phyloP scores from a whole-genome alignment of 345 rosid species.

The Melaleuca alternifolia region DNA sequence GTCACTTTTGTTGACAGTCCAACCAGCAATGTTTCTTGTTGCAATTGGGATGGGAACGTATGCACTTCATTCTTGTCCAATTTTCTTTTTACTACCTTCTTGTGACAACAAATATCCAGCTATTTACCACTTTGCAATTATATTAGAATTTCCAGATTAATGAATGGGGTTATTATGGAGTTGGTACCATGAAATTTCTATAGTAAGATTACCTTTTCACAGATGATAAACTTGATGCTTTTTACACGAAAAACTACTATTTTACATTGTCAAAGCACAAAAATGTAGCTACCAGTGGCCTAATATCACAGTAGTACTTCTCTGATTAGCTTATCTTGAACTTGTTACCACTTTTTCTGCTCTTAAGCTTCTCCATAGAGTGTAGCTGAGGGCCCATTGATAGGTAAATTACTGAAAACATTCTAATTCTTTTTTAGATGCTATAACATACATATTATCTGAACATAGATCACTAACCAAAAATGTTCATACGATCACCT shows the following conservation, averaged over 20 bases:
- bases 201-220: not conserved
- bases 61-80: slow-evolving; percentile 10
- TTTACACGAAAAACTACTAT: not conserved
- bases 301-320: not conserved
- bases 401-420: not conserved
- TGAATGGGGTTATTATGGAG: not conserved
- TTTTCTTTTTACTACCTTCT: not conserved
- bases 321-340: not conserved
- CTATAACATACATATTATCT: not conserved
- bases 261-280: not conserved
- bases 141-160: not conserved
- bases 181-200: not conserved
- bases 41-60: slow-evolving; percentile 76
- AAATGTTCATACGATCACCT: not conserved
- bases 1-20: slow-evolving; percentile 59
- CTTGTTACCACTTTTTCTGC: not conserved
- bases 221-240: not conserved
- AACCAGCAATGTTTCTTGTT: slow-evolving; percentile 56
- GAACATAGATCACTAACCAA: not conserved
- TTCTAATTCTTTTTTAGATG: not conserved
- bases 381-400: not conserved
- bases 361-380: not conserved
- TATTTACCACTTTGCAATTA: not conserved
- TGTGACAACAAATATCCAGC: not conserved
- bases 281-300: not conserved